Evolutionary conservation across 2,329 filamentous ascomycete species (phyloP).

Genomic region (Monosporascus ibericus): DNA sequence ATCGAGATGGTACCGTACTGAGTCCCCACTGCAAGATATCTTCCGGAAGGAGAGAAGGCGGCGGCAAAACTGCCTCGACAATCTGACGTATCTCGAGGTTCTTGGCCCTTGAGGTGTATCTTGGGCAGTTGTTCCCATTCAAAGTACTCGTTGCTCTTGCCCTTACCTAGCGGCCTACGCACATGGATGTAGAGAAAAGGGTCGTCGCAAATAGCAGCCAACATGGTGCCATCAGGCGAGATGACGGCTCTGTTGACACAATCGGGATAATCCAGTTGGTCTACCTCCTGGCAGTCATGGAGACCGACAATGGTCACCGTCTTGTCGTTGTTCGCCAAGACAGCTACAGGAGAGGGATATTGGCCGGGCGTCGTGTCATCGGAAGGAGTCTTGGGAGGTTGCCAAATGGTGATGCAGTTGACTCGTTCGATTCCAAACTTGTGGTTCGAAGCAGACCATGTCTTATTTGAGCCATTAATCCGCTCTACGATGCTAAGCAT

Average conservation of each 20-base stretch:
- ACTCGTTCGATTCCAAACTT: constrained; percentile 55
- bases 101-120: constrained; percentile 54
- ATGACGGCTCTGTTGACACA: constrained; percentile 93
- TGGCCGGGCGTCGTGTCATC: constrained; percentile 25
- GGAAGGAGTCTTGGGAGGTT: constrained; percentile 34
- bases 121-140: constrained; percentile 47
- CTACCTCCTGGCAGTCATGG: constrained; percentile 56
- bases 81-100: constrained; percentile 45
- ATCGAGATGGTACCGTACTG: constrained; percentile 76
- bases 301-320: constrained; percentile 81
- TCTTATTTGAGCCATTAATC: constrained; percentile 34
- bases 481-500: constrained; percentile 27
- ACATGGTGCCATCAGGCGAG: constrained; percentile 75
- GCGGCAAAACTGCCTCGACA: constrained; percentile 69
- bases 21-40: constrained; percentile 68
- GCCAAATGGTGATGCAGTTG: constrained; percentile 62
- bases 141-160: constrained; percentile 27
- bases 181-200: constrained; percentile 80
- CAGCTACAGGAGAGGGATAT: constrained; percentile 53
- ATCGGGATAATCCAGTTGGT: constrained; percentile 69
- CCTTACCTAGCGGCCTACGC: constrained; percentile 34
- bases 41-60: constrained; percentile 67
- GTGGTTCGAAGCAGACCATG: constrained; percentile 42
- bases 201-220: constrained; percentile 83
- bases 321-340: constrained; percentile 86